These are phyloP conservation scores for Ophiocordyceps camponoti-saundersi DNA, from an alignment of 2,329 filamentous ascomycete genomes.

Conservation along the genomic window DNA sequence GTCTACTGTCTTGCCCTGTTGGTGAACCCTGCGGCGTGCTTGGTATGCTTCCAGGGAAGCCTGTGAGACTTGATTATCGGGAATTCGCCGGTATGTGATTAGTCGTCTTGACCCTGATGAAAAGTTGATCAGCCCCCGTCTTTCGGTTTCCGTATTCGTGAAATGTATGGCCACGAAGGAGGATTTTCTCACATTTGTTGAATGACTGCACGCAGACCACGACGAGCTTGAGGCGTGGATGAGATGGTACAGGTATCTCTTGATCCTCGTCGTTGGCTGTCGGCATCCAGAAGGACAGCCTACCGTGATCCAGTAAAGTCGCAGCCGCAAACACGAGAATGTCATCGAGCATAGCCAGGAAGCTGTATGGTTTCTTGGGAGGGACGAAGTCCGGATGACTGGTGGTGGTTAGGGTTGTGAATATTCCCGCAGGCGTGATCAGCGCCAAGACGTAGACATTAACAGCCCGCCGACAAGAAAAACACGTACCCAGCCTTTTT, in stretches of 20 bases:
- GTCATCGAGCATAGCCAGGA: constrained; percentile 76
- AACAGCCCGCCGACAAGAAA: neutral
- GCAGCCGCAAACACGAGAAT: constrained; percentile 67
- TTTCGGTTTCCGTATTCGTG: neutral
- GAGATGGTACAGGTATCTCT: constrained; percentile 59
- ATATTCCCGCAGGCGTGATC: neutral
- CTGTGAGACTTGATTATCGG: constrained; percentile 36
- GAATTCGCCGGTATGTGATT: constrained; percentile 65
- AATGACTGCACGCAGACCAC: constrained; percentile 73
- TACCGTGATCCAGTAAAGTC: constrained; percentile 60
- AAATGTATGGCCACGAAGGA: neutral
- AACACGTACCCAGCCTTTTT: constrained; percentile 46
- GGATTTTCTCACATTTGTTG: constrained; percentile 51
- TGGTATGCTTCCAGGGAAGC: constrained; percentile 20
- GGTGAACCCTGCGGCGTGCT: constrained; percentile 11
- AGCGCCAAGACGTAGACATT: neutral
- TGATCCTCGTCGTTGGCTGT: constrained; percentile 66
- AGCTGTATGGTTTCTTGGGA: constrained; percentile 84
- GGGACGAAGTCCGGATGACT: constrained; percentile 53
- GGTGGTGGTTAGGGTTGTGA: constrained; percentile 4
- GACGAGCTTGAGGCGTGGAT: constrained; percentile 58
- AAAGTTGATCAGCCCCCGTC: neutral
- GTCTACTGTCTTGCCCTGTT: constrained; percentile 32
- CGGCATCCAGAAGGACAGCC: constrained; percentile 94
- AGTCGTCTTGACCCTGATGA: constrained; percentile 64